phyloP scores from a whole-genome alignment of 2,329 filamentous ascomycete species.

The Paracoccidioides lutzii region DNA sequence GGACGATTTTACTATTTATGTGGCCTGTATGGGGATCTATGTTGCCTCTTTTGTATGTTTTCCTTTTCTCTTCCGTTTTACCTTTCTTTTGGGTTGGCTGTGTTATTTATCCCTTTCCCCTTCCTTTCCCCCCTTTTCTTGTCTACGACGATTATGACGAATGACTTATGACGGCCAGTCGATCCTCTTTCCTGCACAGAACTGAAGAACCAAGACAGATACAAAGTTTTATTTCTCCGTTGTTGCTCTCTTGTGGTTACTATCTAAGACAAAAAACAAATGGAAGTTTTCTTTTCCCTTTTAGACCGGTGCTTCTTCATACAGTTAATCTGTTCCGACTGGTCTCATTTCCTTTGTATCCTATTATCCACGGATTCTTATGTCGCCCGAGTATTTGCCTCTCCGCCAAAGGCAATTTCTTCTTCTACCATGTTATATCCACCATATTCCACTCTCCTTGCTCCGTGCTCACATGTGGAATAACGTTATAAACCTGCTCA shows the following conservation, averaged over 20 bases:
- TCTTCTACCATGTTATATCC: too few relatives aligned
- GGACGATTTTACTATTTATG: not conserved
- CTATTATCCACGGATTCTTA: too few relatives aligned
- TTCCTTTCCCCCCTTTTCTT: not conserved
- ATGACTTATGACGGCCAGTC: conserved; percentile 1
- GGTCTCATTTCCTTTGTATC: too few relatives aligned
- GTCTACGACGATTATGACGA: not conserved
- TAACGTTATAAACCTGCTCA: too few relatives aligned
- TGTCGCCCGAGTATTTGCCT: too few relatives aligned
- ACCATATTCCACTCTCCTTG: too few relatives aligned
- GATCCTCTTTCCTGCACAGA: not conserved
- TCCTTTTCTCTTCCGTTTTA: not conserved
- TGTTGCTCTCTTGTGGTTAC: not conserved
- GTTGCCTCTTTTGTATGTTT: not conserved
- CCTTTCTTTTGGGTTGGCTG: not conserved
- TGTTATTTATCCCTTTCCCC: not conserved
- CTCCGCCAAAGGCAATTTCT: too few relatives aligned
- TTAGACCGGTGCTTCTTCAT: not conserved
- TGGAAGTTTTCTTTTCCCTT: not conserved
- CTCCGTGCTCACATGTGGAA: too few relatives aligned
- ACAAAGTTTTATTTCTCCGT: not conserved
- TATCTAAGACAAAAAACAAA: not conserved
- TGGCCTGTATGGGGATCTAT: not conserved
- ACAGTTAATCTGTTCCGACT: too few relatives aligned
- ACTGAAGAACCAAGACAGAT: not conserved